phyloP scores from a whole-genome alignment of 208 protist genomes.

The Trypanosoma platydactyli region DNA sequence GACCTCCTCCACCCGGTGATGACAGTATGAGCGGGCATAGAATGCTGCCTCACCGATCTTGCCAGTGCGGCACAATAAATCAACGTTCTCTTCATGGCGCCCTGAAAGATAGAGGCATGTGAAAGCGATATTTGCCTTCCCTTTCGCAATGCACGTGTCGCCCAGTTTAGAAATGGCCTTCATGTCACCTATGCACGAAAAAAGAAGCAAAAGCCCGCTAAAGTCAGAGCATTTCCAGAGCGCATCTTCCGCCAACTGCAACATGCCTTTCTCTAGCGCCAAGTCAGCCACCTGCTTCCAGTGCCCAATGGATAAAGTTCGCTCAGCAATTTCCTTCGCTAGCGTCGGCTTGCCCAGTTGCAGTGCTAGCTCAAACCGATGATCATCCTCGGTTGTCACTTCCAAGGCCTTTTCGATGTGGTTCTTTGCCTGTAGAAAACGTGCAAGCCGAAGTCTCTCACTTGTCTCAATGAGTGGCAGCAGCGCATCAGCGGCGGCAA shows the following conservation, averaged over 20 bases:
- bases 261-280: conserved; percentile 69
- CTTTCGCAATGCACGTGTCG: conserved; percentile 50
- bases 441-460: conserved; percentile 89
- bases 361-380: conserved; percentile 95
- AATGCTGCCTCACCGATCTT: conserved; percentile 94
- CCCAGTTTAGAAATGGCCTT: conserved; percentile 74
- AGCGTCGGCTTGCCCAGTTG: conserved; percentile 80
- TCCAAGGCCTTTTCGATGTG: conserved; percentile 91
- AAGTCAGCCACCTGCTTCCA: conserved; percentile 96
- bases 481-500: conserved; percentile 80
- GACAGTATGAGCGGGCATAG: conserved; percentile 95
- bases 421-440: conserved; percentile 94
- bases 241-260: conserved; percentile 84
- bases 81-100: conserved; percentile 81
- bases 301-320: conserved; percentile 63
- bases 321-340: conserved; percentile 77
- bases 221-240: conserved; percentile 60
- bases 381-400: conserved; percentile 94
- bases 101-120: conserved; percentile 86
- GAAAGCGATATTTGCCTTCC: conserved; percentile 94
- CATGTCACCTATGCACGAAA: conserved; percentile 65
- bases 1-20: conserved; percentile 64
- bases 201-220: conserved; percentile 82
- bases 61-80: conserved; percentile 82
- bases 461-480: conserved; percentile 84